Percentiles rank a stretch among this genome's conserved stretches.
phyloP scores from a whole-genome alignment of 352 stramenopile genomes.

The Phytophthora aleatoria region DNA sequence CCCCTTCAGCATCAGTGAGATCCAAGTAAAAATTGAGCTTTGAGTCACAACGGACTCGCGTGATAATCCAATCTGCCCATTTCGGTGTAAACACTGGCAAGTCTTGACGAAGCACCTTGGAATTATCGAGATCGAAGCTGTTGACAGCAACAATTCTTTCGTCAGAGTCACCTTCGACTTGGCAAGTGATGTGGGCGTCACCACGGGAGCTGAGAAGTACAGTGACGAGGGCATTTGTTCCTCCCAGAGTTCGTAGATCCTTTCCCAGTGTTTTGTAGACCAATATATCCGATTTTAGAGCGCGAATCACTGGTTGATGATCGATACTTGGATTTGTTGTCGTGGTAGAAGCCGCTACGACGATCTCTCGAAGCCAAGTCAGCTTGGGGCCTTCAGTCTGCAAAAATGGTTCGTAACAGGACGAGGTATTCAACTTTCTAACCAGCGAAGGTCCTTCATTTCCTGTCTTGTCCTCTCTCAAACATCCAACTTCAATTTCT shows the following conservation, averaged over 20 bases:
- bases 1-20: constrained; percentile 20
- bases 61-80: constrained; percentile 49
- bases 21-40: constrained; percentile 32
- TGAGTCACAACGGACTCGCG: constrained; percentile 30
- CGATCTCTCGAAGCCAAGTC: constrained; percentile 18
- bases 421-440: constrained; percentile 17
- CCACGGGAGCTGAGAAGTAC: constrained; percentile 49
- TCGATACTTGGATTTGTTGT: not conserved
- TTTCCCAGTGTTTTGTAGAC: constrained; percentile 59
- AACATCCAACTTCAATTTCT: not conserved
- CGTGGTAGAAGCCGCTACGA: constrained; percentile 4
- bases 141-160: constrained; percentile 24
- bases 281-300: constrained; percentile 4
- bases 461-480: not conserved
- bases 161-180: constrained; percentile 4
- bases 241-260: constrained; percentile 32
- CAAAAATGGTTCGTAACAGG: constrained; percentile 34
- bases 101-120: constrained; percentile 35
- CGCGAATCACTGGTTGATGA: not conserved
- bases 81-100: constrained; percentile 38
- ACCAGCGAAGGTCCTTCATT: constrained; percentile 4
- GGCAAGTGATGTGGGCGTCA: constrained; percentile 35
- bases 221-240: constrained; percentile 21
- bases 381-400: constrained; percentile 26
- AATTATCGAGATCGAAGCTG: constrained; percentile 25